phyloP scores from a whole-genome alignment of 345 rosid genomes.

The Bruguiera gymnorhiza region DNA sequence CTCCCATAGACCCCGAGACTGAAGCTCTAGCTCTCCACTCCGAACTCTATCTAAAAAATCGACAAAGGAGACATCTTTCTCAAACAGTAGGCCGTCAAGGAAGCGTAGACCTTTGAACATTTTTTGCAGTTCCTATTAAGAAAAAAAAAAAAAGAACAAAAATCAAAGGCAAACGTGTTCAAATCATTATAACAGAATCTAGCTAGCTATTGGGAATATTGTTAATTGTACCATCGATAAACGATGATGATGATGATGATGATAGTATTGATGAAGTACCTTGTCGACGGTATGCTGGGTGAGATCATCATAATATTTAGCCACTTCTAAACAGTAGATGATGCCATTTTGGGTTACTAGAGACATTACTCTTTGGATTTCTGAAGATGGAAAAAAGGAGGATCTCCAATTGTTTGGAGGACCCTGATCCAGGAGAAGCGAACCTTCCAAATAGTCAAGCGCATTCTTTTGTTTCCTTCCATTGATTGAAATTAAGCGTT shows the following conservation, averaged over 20 bases:
- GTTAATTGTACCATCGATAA: no score
- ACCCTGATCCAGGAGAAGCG: slow-evolving; percentile 51
- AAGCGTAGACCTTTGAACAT: slow-evolving; percentile 21
- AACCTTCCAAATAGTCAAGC: slow-evolving; percentile 66
- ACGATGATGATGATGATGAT: not conserved
- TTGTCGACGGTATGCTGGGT: slow-evolving; percentile 35
- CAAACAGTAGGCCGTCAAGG: slow-evolving; percentile 21
- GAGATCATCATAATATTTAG: slow-evolving; percentile 50
- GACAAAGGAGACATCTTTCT: slow-evolving; percentile 31
- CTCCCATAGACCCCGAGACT: slow-evolving; percentile 69
- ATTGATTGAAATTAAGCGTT: slow-evolving; percentile 49
- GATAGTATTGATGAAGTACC: slow-evolving; percentile 28
- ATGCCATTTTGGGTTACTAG: slow-evolving; percentile 47
- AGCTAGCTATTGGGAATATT: not conserved
- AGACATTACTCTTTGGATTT: slow-evolving; percentile 51
- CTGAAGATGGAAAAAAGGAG: slow-evolving; percentile 56
- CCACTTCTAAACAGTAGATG: slow-evolving; percentile 71
- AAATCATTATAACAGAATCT: not conserved
- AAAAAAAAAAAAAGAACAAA: not conserved
- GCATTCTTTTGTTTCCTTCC: slow-evolving; percentile 31
- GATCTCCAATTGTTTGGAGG: slow-evolving; percentile 58
- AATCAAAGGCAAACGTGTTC: not conserved
- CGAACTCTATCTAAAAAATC: slow-evolving; percentile 79
- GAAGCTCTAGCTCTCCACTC: slow-evolving; percentile 60
- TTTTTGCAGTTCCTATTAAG: slow-evolving; percentile 37